Percentiles rank a stretch among this genome's conserved stretches.
Evolutionary conservation across 2,329 filamentous ascomycete genomes (phyloP).

Genomic region (Diplodia corticola): DNA sequence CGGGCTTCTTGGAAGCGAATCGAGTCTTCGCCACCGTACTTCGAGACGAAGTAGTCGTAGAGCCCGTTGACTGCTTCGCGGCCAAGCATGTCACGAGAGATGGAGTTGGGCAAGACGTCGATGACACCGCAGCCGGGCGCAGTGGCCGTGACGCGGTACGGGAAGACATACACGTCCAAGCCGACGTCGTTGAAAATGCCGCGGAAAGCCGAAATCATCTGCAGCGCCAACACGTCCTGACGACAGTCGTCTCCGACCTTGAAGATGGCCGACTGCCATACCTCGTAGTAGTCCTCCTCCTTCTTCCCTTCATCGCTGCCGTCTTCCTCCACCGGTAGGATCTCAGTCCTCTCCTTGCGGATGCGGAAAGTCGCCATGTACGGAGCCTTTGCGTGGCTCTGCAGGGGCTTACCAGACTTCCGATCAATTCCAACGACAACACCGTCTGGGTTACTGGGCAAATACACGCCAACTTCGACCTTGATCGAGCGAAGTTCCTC

Average conservation of each 20-base stretch:
- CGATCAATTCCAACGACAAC: constrained; percentile 97
- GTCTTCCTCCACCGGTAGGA: constrained; percentile 49
- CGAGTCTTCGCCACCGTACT: constrained; percentile 95
- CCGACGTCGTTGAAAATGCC: constrained; percentile 96
- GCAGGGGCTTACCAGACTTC: constrained; percentile 94
- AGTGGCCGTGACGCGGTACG: constrained; percentile 95
- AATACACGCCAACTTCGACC: constrained; percentile 94
- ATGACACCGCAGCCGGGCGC: constrained; percentile 97
- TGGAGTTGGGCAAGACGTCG: constrained; percentile 95
- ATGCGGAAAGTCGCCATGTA: constrained; percentile 99
- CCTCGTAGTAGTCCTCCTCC: constrained; percentile 68
- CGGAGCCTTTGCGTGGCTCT: constrained; percentile 96
- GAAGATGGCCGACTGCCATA: constrained; percentile 99
- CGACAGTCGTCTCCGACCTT: constrained; percentile 98
- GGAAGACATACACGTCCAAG: constrained; percentile 94
- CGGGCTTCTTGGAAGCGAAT: constrained; percentile 92
- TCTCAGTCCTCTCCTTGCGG: constrained; percentile 67
- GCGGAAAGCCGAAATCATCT: constrained; percentile 97
- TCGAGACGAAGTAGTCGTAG: constrained; percentile 97
- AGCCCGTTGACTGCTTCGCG: constrained; percentile 97
- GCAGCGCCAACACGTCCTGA: constrained; percentile 92
- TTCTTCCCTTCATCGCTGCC: constrained; percentile 33
- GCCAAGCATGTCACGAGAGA: constrained; percentile 97
- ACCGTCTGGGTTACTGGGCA: constrained; percentile 95
- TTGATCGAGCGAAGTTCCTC: constrained; percentile 97